A percentile compares a stretch with the other conserved stretches of the same genome.
Conservation (phyloP, 306 rosid genomes). For the Lagenaria siceraria region DNA sequence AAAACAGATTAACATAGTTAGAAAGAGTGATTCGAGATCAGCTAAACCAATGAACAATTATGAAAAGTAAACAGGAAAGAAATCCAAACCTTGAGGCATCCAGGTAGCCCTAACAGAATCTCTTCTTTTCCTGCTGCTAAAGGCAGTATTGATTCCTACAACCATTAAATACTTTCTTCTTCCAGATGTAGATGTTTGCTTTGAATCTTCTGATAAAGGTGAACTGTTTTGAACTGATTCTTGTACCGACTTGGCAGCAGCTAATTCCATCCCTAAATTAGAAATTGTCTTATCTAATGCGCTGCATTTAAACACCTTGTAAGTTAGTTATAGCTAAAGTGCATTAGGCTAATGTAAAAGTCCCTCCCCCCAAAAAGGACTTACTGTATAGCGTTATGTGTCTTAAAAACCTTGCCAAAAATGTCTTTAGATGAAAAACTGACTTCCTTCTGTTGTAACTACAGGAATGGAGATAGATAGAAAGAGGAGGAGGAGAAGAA, state of each 20-base stretch:
- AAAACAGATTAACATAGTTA: not conserved
- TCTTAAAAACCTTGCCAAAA: constrained; percentile 47
- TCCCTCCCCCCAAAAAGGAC: not conserved
- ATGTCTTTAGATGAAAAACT: constrained; percentile 33
- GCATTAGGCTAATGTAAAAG: not conserved
- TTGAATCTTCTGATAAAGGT: constrained; percentile 49
- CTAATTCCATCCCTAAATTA: constrained; percentile 85
- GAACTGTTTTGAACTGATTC: constrained; percentile 67
- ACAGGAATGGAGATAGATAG: not conserved
- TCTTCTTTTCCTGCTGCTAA: constrained; percentile 97
- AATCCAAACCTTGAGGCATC: constrained; percentile 87
- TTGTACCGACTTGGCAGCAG: constrained; percentile 78
- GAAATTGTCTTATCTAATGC: constrained; percentile 87
- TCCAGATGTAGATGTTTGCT: constrained; percentile 32
- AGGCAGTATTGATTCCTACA: constrained; percentile 89
- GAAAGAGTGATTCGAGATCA: not conserved
- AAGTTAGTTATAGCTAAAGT: not conserved
- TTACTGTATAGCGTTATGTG: constrained; percentile 65
- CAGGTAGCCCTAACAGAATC: constrained; percentile 95
- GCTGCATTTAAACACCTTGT: constrained; percentile 24
- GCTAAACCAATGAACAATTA: not conserved
- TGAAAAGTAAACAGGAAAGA: not conserved
- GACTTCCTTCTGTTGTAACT: constrained; percentile 63
- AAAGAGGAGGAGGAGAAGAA: not conserved
- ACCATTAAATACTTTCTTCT: constrained; percentile 85